A percentile compares a stretch with the other conserved stretches of the same genome.
phyloP scores from a whole-genome alignment of 2,329 filamentous ascomycete genomes.

The Davidsoniella eucalypti region DNA sequence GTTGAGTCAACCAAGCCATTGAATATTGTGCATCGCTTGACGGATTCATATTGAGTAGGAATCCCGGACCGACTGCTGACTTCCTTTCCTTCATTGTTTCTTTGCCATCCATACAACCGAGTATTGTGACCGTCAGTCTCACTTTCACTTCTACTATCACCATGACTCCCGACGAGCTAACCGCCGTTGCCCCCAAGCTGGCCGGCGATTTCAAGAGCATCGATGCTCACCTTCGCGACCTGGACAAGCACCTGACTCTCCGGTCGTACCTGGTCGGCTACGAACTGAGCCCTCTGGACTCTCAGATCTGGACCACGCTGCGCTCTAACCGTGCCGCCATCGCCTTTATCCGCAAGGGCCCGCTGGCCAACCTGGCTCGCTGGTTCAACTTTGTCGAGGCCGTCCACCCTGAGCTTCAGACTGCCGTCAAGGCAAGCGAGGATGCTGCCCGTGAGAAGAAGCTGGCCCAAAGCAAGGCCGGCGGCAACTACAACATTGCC shows the following conservation, averaged over 20 bases:
- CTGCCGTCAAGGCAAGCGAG: slow-evolving; percentile 53
- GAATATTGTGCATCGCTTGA: too few relatives aligned
- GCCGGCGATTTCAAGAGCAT: slow-evolving; percentile 65
- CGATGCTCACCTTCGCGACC: slow-evolving; percentile 54
- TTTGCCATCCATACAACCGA: not conserved
- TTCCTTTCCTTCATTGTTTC: not conserved
- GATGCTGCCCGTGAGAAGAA: slow-evolving; percentile 54
- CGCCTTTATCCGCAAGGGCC: slow-evolving; percentile 62
- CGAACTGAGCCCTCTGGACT: slow-evolving; percentile 57
- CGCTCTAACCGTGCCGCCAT: slow-evolving; percentile 72
- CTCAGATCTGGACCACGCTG: slow-evolving; percentile 68
- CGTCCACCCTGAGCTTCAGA: slow-evolving; percentile 58
- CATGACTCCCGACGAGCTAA: slow-evolving; percentile 43
- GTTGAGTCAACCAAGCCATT: slow-evolving; percentile 5
- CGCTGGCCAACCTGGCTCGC: slow-evolving; percentile 58
- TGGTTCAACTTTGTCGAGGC: slow-evolving; percentile 84
- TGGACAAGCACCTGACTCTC: slow-evolving; percentile 77
- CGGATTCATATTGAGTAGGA: too few relatives aligned
- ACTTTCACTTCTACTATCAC: slow-evolving; percentile 15
- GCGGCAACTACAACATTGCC: slow-evolving; percentile 77
- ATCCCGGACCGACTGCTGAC: not conserved
- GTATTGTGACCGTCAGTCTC: not conserved
- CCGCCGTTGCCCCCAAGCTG: slow-evolving; percentile 33
- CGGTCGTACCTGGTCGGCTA: slow-evolving; percentile 78
- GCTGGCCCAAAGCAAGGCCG: slow-evolving; percentile 52